Percentiles rank a stretch among this genome's conserved stretches.
Evolutionary conservation across 2,329 filamentous ascomycete genomes (phyloP).

Genomic region (Aspergillus cejpii): DNA sequence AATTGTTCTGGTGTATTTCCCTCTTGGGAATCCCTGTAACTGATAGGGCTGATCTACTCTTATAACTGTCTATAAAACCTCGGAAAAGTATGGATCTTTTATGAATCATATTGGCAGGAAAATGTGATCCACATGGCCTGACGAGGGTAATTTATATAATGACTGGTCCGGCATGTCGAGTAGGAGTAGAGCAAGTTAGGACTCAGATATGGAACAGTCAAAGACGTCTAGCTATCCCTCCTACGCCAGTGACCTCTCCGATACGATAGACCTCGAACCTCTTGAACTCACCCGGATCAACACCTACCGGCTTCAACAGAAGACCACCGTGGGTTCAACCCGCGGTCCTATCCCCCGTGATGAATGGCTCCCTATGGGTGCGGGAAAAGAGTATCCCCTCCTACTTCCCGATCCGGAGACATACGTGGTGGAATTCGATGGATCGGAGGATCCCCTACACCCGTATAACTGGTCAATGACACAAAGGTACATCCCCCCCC

Average conservation of each 20-base stretch:
- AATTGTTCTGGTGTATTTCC: neutral
- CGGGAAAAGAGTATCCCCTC: conserved; percentile 47
- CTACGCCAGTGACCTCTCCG: conserved; percentile 7
- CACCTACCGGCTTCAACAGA: conserved; percentile 19
- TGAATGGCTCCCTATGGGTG: conserved; percentile 24
- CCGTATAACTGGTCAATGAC: conserved; percentile 48
- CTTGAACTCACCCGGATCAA: conserved; percentile 19
- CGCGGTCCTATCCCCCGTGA: conserved; percentile 13
- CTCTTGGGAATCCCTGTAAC: too few relatives aligned
- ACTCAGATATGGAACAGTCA: neutral
- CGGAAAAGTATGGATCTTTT: neutral
- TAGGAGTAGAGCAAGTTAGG: neutral
- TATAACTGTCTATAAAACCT: neutral
- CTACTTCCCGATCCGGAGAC: conserved; percentile 45
- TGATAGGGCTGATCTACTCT: too few relatives aligned
- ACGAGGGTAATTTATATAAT: too few relatives aligned
- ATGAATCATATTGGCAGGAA: neutral
- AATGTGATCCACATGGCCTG: neutral
- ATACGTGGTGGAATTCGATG: conserved; percentile 53
- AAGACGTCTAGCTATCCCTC: neutral
- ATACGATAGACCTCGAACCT: conserved; percentile 14
- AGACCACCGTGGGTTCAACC: conserved; percentile 18
- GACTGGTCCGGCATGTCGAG: neutral
- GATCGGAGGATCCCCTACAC: conserved; percentile 46
- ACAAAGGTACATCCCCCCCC: conserved; percentile 33